Evolutionary conservation across 2,329 filamentous ascomycete genomes (phyloP), one percentile per base, ranked within the genome.

Genomic region (Neofusicoccum cordaticola): DNA sequence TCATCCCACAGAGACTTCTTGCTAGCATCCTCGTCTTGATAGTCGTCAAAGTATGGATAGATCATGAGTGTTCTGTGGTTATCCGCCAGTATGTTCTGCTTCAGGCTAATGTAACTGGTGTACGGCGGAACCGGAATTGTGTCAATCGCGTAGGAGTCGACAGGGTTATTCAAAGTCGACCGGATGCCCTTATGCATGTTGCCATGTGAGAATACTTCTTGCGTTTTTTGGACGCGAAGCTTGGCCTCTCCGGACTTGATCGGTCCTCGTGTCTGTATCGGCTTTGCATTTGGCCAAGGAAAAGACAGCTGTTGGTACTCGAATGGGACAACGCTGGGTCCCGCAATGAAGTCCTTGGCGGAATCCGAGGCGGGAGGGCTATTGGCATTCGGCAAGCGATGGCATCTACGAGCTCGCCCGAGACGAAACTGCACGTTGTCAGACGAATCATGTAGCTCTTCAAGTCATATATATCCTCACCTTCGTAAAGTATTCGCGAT

Each of bases 31-130:
- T 67, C 64, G 37, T 58, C 27, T 61, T 70, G 65, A 22, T 70
- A 69, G n/a, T 79, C 72, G 7, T 70, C 66, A 22, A 75, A 70
- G 52, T 71, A 73, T 0, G 74, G 73, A 70, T 74, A 78, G 22
- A 74, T 73, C n/a, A 78, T 72, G n/a, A 82, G 63, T 27, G 72
- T 77, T 1, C 69, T 75, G 37, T 76, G 72, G 58, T 82, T 82
- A 13, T 75, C 73, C 3, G 76, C 73, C 0, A 82, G 74, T 3
- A 82, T 69, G 63, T 78, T 82, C 44, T 75, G 68, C 56, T 73
- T 75, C 48, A 82, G 69, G 44, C 71, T 75, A n/a, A 79, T 75
- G 65, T 79, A 81, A 64, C 80, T 77, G 2, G 72, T 75, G 67
- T 79, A 81, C 9, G 65, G 66, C 2, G 80, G 80, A 22, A 80